Percentiles rank a stretch among this genome's conserved stretches.
Evolutionary conservation across 257 asterid species (phyloP).

Genomic region (Nicotiana tomentosiformis): DNA sequence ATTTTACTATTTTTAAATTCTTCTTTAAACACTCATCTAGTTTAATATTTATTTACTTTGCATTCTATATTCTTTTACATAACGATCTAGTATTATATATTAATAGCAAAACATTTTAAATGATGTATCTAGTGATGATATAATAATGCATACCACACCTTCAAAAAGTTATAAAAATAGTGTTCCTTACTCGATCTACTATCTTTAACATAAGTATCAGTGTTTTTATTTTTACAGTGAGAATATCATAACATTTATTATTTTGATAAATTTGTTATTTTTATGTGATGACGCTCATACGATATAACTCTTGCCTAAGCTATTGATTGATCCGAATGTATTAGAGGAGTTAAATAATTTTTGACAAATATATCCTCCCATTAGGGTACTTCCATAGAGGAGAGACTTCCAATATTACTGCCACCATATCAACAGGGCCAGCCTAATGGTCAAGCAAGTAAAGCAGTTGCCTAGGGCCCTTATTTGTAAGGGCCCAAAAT

Average conservation of each 20-base stretch:
- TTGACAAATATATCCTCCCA: no score
- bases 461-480: no score
- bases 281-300: no score
- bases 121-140: not conserved
- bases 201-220: not conserved
- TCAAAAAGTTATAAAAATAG: not conserved
- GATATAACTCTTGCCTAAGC: no score
- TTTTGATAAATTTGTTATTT: not conserved
- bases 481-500: no score
- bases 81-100: not conserved
- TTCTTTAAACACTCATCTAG: not conserved
- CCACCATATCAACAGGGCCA: no score
- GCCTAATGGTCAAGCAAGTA: no score
- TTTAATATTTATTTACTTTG: not conserved
- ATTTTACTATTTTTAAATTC: not conserved
- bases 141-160: not conserved
- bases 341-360: no score
- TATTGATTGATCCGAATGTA: no score
- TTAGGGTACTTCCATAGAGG: no score
- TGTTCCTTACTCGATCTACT: not conserved
- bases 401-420: no score
- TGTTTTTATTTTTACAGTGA: not conserved
- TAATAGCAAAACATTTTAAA: not conserved
- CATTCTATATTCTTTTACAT: not conserved
- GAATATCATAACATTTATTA: not conserved